These are phyloP conservation scores for Orbilia ellipsospora DNA, from an alignment of 2,329 filamentous ascomycete species.

Conservation along the genomic window DNA sequence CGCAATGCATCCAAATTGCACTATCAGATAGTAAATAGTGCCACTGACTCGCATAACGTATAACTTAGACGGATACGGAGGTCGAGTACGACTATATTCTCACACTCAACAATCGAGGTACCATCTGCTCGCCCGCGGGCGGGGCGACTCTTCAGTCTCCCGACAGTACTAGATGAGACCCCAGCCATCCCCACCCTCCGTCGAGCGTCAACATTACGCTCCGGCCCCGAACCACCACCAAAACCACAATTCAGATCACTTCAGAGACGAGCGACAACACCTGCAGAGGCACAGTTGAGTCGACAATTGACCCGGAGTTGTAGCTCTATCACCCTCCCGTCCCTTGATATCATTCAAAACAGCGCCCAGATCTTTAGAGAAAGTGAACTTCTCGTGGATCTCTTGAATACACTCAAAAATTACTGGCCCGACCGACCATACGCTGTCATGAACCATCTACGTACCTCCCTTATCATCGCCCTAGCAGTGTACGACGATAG, in stretches of 20 bases:
- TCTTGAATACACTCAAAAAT: constrained; percentile 40
- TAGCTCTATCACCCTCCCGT: constrained; percentile 36
- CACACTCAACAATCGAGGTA: constrained; percentile 38
- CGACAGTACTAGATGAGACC: constrained; percentile 23
- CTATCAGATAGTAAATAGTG: background rate
- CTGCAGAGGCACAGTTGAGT: constrained; percentile 28
- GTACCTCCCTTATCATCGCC: constrained; percentile 39
- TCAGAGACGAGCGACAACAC: constrained; percentile 41
- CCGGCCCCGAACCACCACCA: constrained; percentile 35
- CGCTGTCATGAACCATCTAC: constrained; percentile 52
- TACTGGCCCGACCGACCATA: constrained; percentile 51
- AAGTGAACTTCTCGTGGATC: constrained; percentile 41
- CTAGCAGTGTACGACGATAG: constrained; percentile 39
- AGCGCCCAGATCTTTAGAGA: constrained; percentile 32
- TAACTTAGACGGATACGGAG: constrained; percentile 35
- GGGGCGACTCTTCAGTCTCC: constrained; percentile 29
- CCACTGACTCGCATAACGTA: background rate
- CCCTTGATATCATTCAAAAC: constrained; percentile 45
- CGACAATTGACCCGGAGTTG: constrained; percentile 25
- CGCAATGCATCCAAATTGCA: background rate
- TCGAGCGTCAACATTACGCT: constrained; percentile 12
- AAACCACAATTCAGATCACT: constrained; percentile 46
- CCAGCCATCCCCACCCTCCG: constrained; percentile 20
- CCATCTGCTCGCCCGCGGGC: constrained; percentile 11
- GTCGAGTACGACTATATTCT: constrained; percentile 48